Percentiles rank a stretch among this genome's conserved stretches.
These are phyloP conservation scores for Pneumocystis jirovecii DNA, from an alignment of 1,139 yeast species.

Conservation along the genomic window DNA sequence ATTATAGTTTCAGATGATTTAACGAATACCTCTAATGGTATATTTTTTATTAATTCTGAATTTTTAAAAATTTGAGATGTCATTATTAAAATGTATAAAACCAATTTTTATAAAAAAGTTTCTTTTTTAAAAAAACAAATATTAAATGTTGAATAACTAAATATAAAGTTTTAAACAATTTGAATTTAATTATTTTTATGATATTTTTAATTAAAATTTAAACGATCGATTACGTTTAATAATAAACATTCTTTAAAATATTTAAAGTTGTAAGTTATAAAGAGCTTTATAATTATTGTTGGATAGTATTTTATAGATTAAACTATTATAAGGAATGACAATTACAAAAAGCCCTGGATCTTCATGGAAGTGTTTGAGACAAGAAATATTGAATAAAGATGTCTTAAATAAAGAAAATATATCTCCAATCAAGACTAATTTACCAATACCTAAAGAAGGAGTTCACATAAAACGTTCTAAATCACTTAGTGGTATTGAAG, in stretches of 20 bases:
- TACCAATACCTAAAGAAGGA: background rate
- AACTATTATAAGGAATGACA: background rate
- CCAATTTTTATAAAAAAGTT: too few relatives aligned
- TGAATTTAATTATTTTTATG: background rate
- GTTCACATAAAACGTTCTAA: background rate
- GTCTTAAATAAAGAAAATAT: background rate
- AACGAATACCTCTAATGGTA: background rate
- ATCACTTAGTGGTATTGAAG: background rate
- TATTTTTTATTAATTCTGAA: background rate
- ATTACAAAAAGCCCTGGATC: background rate
- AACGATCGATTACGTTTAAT: background rate
- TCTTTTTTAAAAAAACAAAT: too few relatives aligned
- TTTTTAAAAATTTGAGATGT: background rate
- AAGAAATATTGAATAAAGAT: background rate
- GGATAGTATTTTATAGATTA: background rate
- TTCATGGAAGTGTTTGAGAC: background rate
- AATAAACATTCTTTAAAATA: background rate
- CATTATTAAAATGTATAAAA: background rate
- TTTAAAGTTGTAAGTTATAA: background rate
- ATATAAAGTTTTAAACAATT: too few relatives aligned
- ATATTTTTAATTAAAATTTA: too few relatives aligned
- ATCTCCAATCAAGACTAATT: background rate
- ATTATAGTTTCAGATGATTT: background rate
- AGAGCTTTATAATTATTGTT: background rate
- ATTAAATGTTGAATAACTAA: too few relatives aligned